A percentile compares a stretch with the other conserved stretches of the same genome.
phyloP scores from a whole-genome alignment of 2,329 filamentous ascomycete genomes.

The Periconia sp. region DNA sequence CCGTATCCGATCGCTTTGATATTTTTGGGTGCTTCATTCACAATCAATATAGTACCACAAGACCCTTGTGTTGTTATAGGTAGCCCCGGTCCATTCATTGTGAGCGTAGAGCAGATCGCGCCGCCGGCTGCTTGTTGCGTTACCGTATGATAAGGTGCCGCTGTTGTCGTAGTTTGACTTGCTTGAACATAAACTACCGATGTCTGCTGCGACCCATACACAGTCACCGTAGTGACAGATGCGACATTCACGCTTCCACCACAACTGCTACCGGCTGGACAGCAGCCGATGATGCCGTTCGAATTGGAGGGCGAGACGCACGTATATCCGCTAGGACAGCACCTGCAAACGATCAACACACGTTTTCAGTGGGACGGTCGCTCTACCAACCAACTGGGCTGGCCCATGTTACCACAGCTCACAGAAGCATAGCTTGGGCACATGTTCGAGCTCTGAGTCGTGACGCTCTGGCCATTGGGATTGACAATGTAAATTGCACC shows the following conservation, averaged over 20 bases:
- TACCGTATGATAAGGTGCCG: slow-evolving; percentile 11
- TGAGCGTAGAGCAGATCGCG: slow-evolving; percentile 46
- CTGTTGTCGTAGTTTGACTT: slow-evolving; percentile 25
- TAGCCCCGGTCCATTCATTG: slow-evolving; percentile 41
- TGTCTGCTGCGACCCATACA: slow-evolving; percentile 36
- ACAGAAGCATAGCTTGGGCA: slow-evolving; percentile 44
- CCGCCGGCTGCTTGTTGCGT: slow-evolving; percentile 31
- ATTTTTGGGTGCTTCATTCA: slow-evolving; percentile 29
- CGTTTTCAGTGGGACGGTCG: background rate
- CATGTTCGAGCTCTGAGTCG: slow-evolving; percentile 38
- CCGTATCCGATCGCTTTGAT: slow-evolving; percentile 25
- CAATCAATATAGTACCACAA: slow-evolving; percentile 47
- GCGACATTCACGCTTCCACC: slow-evolving; percentile 39
- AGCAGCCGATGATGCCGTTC: slow-evolving; percentile 45
- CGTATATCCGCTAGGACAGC: slow-evolving; percentile 43
- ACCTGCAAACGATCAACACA: slow-evolving; percentile 30
- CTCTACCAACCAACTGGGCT: slow-evolving; percentile 49
- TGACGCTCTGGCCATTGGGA: slow-evolving; percentile 39
- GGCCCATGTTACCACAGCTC: slow-evolving; percentile 50
- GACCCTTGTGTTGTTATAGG: slow-evolving; percentile 38
- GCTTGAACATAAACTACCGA: slow-evolving; percentile 36
- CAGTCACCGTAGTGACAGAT: slow-evolving; percentile 43
- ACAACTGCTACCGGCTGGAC: slow-evolving; percentile 42
- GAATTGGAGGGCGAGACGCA: slow-evolving; percentile 40
- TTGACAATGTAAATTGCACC: slow-evolving; percentile 48